Base-by-base conservation (phyloP, 2,329 filamentous ascomycete genomes). In the Colletotrichum melonis region DNA sequence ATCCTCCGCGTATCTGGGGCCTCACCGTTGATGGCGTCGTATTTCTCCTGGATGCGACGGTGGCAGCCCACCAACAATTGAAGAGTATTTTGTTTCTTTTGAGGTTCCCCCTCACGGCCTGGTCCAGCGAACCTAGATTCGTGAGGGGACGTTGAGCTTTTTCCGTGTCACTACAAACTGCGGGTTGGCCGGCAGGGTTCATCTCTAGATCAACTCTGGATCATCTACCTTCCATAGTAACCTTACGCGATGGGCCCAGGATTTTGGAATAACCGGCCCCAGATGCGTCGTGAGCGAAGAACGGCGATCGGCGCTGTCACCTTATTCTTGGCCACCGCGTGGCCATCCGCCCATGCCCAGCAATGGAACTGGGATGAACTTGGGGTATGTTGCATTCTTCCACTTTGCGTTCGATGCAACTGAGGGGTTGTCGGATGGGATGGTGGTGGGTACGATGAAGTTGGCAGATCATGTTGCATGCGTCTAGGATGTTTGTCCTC, bases 331-430 rank as follows among this genome's bases (percentile, higher is more conserved):
- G 14, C 57, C 22, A 63, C 58, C 67, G 64, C 64, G 52, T 55
- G 69, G 49, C 56, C 57, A 19, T 38, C 38, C 12, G 59, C 28
- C 24, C 59, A 30, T 14, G 69, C 52, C 19, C 57, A 52, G 54
- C 35, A 42, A 38, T 72, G 64, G 64, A 54, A 63, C 8, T 68
- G 69, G 69, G 58, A 69, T 58, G 64, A 30, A 19, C 42, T 70
- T 70, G 70, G 67, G 46, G 66, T 73, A 70, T 52, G 70, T 73
- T 70, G 28, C 67, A 73, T 70, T 70, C 57, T 19, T 16, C 11
- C 54, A 22, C 30, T 11, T 14, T 46, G 12, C 19, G 3, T 24
- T 38, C 9, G 60, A 62, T 57, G 26, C n/a, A 28, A 54, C 55
- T n/a, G n/a, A 60, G 24, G 46, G 9, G 24, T 4, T n/a, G 42